Base-by-base conservation (phyloP, 495 filamentous ascomycete genomes). In the Tetracladium marchalianum region DNA sequence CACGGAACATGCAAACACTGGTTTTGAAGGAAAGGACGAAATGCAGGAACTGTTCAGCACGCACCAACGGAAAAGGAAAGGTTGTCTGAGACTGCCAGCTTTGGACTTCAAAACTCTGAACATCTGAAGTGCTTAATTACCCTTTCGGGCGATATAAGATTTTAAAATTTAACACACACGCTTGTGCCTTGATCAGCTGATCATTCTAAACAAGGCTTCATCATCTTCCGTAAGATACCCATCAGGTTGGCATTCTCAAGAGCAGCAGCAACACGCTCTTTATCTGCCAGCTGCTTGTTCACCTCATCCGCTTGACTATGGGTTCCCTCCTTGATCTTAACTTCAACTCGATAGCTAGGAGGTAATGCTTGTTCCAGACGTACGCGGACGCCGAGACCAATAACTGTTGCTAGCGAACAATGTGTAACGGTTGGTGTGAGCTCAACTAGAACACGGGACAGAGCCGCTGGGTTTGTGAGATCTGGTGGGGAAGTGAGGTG, bases 351-450 rank as follows among this genome's bases (percentile, higher is more conserved):
- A 61, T 90, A 98, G 44, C 89, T 81, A n/a, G 92, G 84, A 1
- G 92, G 93, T 36, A 98, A 72, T 8, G 84, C 81, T 61, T 95
- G 85, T 60, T 96, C 88, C 19, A 98, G 72, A 27, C 93, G 75
- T 39, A 95, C 90, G 13, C 92, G 76, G 11, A 98, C 87, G 12
- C 92, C 90, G 6, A 98, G 75, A 2, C 93, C 92, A 62, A 98
- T 97, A 42, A 97, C 88, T 0, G 93, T 97, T 9, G 92, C 93
- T 11, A 97, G 75, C 32, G 85, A 90, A 68, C 92, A 98, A 57
- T 97, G 93, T 15, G 89, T 95, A 58, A 97, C 87, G 13, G 93
- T 98, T n/a, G 92, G 92, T 3, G 92, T 98, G 43, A 98, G 81
- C 53, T 85, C 71, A 24, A 88, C 78, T 6, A 76, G 64, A 3